Evolutionary conservation across 2,329 filamentous ascomycete species (phyloP).

Genomic region (Chrysoporthe austroafricana): DNA sequence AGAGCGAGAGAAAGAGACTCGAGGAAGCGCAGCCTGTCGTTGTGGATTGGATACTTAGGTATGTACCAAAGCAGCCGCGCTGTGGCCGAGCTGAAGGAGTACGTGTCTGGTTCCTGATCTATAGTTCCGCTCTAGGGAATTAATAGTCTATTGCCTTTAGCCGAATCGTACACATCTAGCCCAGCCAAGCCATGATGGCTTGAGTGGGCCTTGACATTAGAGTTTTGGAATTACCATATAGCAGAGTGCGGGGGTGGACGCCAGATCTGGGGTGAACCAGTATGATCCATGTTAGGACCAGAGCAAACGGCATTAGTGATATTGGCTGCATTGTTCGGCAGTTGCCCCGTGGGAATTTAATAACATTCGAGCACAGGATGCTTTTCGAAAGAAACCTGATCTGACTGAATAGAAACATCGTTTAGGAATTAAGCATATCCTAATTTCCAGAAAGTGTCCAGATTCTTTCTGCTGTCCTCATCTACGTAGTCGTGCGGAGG

Average conservation of each 20-base stretch:
- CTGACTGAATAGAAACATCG: no score
- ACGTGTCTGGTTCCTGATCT: no score
- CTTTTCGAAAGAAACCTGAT: no score
- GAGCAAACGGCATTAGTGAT: neutral
- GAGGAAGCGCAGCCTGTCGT: no score
- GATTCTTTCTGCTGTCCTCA: constrained; percentile 50
- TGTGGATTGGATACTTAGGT: no score
- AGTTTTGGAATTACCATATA: no score
- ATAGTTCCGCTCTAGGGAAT: neutral
- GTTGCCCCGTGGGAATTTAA: neutral
- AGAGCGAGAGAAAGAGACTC: no score
- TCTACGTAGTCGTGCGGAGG: constrained; percentile 51
- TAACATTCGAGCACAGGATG: neutral
- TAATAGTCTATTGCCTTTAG: neutral
- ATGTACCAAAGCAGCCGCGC: no score
- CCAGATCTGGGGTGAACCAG: constrained; percentile 4
- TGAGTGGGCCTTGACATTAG: neutral
- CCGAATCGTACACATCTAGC: neutral
- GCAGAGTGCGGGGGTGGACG: neutral
- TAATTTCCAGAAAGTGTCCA: constrained; percentile 51
- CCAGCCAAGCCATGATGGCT: neutral
- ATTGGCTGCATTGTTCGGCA: neutral
- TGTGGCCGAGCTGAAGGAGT: no score
- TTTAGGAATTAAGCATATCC: constrained; percentile 46
- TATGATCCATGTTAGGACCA: constrained; percentile 9